These are phyloP conservation scores for Areca catechu DNA, from an alignment of 176 grass and related monocot genomes.

Conservation along the genomic window DNA sequence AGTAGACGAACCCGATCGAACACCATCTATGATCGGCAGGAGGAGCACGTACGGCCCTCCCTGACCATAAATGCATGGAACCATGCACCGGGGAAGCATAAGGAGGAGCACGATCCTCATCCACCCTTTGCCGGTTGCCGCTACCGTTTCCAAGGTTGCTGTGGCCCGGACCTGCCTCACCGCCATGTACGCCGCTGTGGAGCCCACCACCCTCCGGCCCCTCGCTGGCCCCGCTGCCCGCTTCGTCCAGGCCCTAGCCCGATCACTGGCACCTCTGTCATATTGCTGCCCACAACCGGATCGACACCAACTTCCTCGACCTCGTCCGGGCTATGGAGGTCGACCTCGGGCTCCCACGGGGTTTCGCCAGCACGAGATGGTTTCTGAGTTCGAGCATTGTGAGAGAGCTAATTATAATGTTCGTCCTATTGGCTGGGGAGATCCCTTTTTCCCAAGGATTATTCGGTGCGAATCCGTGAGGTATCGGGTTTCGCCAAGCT, in stretches of 20 bases:
- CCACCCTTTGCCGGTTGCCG: slow-evolving; percentile 1
- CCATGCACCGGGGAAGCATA: slow-evolving; percentile 21
- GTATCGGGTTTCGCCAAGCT: no score
- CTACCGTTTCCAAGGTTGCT: slow-evolving; percentile 18
- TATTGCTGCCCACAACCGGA: slow-evolving; percentile 36
- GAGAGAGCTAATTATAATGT: slow-evolving; percentile 32
- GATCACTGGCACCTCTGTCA: slow-evolving; percentile 9
- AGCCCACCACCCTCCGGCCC: slow-evolving; percentile 22
- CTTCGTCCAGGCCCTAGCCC: slow-evolving; percentile 41
- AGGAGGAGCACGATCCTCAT: neutral
- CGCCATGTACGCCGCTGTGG: slow-evolving; percentile 27
- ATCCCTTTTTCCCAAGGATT: slow-evolving; percentile 47
- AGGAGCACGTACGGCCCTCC: no score
- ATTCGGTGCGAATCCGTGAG: no score
- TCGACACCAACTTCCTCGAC: slow-evolving; percentile 40
- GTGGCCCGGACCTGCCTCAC: slow-evolving; percentile 34
- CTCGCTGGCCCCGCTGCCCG: slow-evolving; percentile 32
- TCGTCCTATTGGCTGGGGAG: slow-evolving; percentile 27
- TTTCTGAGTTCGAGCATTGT: slow-evolving; percentile 35
- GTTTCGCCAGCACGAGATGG: slow-evolving; percentile 25
- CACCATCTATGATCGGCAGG: no score
- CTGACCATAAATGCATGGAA: slow-evolving; percentile 45
- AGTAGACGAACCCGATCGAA: no score
- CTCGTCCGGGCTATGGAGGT: slow-evolving; percentile 39
- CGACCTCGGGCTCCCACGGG: slow-evolving; percentile 13